These are phyloP conservation scores for Astrephomene gubernaculifera DNA, from an alignment of 139 green algal species.

Conservation along the genomic window DNA sequence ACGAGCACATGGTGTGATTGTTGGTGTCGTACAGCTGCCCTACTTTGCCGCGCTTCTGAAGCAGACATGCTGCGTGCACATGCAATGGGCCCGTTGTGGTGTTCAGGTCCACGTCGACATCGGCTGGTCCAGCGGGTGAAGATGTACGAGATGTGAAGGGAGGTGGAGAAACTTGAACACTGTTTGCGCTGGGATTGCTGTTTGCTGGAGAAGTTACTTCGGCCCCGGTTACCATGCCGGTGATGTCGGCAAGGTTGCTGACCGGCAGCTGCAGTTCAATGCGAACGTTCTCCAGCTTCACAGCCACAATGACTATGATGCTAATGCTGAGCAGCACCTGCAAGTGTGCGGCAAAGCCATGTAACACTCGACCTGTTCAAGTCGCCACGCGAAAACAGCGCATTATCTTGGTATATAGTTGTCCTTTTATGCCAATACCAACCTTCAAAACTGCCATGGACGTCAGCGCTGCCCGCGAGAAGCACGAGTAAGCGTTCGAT, in stretches of 20 bases:
- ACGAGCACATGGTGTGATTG: conserved; percentile 12
- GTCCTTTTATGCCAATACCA: too few species aligned
- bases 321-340: conserved; percentile 19
- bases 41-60: not conserved
- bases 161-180: not conserved
- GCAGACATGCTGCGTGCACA: conserved; percentile 19
- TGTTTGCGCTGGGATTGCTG: not conserved
- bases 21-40: not conserved
- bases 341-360: too few species aligned
- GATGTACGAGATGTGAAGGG: not conserved
- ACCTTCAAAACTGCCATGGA: conserved; percentile 6
- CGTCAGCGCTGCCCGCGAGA: not conserved
- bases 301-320: conserved; percentile 29
- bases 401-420: too few species aligned
- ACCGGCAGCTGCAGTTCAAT: conserved; percentile 2
- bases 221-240: not conserved
- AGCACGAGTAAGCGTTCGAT: conserved; percentile 11
- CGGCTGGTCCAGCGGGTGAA: not conserved
- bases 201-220: not conserved
- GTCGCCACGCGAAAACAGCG: too few species aligned
- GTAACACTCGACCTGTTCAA: too few species aligned
- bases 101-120: not conserved
- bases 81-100: not conserved
- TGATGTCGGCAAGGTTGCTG: not conserved
- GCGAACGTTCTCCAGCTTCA: conserved; percentile 25